Conservation (phyloP, 306 rosid genomes). For the Begonia peltatifolia region DNA sequence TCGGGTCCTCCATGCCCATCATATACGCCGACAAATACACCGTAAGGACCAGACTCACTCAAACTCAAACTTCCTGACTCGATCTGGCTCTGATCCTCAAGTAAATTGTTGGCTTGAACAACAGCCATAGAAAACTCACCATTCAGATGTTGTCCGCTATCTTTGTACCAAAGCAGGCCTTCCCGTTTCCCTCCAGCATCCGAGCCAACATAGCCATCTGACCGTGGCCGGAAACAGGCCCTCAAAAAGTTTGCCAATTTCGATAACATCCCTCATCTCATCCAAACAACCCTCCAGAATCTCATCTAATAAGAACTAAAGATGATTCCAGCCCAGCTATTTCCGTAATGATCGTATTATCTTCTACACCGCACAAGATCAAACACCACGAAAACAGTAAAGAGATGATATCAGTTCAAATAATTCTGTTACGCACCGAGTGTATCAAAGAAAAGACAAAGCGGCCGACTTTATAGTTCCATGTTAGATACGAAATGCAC, state of each 20-base stretch:
- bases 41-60: conserved; percentile 29
- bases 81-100: conserved; percentile 47
- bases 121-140: conserved; percentile 47
- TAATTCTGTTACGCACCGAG: too few relatives aligned
- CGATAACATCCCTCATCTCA: conserved; percentile 52
- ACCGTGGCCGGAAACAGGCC: conserved; percentile 44
- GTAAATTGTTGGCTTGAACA: conserved; percentile 44
- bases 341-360: too few relatives aligned
- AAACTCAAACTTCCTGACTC: conserved; percentile 37
- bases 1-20: conserved; percentile 51
- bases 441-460: too few relatives aligned
- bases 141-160: conserved; percentile 28
- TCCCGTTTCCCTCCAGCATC: conserved; percentile 28
- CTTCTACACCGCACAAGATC: too few relatives aligned
- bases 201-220: conserved; percentile 18
- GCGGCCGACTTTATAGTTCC: too few relatives aligned
- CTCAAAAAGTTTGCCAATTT: conserved; percentile 36
- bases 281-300: conserved; percentile 25
- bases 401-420: too few relatives aligned
- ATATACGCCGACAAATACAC: conserved; percentile 39
- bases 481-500: too few relatives aligned
- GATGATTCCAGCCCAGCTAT: too few relatives aligned
- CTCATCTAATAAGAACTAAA: too few relatives aligned
- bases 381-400: too few relatives aligned
- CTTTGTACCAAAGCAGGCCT: conserved; percentile 46